Base-by-base conservation (phyloP, 140 eudicot species). In the Erigeron philadelphicus region DNA sequence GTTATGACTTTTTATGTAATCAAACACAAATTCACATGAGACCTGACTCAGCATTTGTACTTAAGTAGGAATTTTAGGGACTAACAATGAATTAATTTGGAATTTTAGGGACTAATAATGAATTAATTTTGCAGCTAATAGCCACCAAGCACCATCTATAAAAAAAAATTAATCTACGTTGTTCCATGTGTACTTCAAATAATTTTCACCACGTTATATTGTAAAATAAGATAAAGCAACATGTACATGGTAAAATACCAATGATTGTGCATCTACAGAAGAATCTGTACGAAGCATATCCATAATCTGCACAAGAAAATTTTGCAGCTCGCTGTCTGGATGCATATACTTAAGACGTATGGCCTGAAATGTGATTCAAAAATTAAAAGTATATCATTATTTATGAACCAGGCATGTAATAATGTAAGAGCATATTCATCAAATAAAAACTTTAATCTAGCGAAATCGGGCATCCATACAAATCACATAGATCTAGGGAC, bases 281-380 rank as follows among this genome's bases (percentile, higher is more conserved):
- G 87, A 70, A 77, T 86, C 98, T 35, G 81, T 68, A 55, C 82
- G 95, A 69, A 93, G 93, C 98, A 93, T 93, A 71, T 89, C 95
- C 86, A 93, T 78, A 73, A 93, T 83, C 72, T 77, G 96, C 67
- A 80, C 73, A 72, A 85, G 84, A 46, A 70, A 93, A 75, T 80
- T 81, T 78, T 86, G 90, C 65, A 93, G 98, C 84, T 93, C 98
- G 76, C 76, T 89, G 69, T 93, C 98, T 59, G 94, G 90, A 68
- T 84, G 98, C 81, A 83, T 84, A 83, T 93, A 93, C 81, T 78
- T 88, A 71, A 88, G 76, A 72, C 88, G 87, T 59, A 85, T 81
- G 67, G 93, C 93, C 98, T 93, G 92, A 79, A 81, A 81, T 16
- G 76, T 42, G 60, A 64, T 64, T 42, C 23, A 44, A 68, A 68